Percentiles rank a stretch among this genome's conserved stretches.
These are phyloP conservation scores for Alternaria metachromatica DNA, from an alignment of 2,329 filamentous ascomycete genomes.

Conservation along the genomic window DNA sequence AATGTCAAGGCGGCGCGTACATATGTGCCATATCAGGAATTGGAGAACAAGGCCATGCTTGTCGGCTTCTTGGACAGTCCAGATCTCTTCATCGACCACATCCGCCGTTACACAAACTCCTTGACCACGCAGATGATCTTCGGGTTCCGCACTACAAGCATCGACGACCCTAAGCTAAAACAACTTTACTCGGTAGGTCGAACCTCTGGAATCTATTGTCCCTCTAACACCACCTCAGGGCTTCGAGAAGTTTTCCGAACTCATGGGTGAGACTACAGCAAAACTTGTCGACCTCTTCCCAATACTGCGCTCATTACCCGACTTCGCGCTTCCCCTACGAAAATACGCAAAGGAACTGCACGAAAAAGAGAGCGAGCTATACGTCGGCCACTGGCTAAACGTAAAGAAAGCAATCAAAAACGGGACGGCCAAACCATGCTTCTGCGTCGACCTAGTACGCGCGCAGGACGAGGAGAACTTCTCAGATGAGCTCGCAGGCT, in stretches of 20 bases:
- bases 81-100: conserved; percentile 51
- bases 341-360: conserved; percentile 54
- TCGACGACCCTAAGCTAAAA: conserved; percentile 23
- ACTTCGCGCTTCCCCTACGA: conserved; percentile 40
- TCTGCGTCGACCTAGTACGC: conserved; percentile 29
- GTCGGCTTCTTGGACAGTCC: conserved; percentile 56
- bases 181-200: conserved; percentile 20
- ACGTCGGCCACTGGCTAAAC: conserved; percentile 29
- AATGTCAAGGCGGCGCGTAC: conserved; percentile 26
- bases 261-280: conserved; percentile 52
- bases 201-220: too few species aligned
- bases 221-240: conserved; percentile 49
- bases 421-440: conserved; percentile 26
- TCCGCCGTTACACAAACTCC: conserved; percentile 58
- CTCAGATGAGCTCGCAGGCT: conserved; percentile 30
- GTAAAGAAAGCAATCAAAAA: conserved; percentile 26
- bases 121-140: conserved; percentile 60
- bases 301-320: conserved; percentile 50
- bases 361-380: conserved; percentile 49
- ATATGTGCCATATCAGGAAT: conserved; percentile 59
- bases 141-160: conserved; percentile 45
- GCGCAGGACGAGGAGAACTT: conserved; percentile 28
- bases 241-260: conserved; percentile 51
- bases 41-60: conserved; percentile 64
- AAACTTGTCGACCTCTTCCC: conserved; percentile 58